Base-by-base conservation (phyloP, 2,329 filamentous ascomycete genomes). In the Aspergillus alliaceus region DNA sequence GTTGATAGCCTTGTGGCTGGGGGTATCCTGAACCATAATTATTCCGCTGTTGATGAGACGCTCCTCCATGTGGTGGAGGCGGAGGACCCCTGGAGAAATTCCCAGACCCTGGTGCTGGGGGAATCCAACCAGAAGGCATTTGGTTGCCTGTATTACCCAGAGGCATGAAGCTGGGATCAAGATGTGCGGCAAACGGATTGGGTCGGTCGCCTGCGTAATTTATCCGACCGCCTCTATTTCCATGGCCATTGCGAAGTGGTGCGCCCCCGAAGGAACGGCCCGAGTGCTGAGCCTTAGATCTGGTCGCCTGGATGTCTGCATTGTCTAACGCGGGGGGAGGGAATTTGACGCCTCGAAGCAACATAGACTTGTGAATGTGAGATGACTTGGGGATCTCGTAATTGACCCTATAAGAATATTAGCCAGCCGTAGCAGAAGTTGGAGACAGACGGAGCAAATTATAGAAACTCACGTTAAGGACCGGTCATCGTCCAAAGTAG, bases 331-430 rank as follows among this genome's bases (percentile, higher is more conserved):
- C 88, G 1, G 90, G 86, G 2, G 82, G 77, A 4, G 90, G 86
- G 56, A 93, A 82, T 66, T 88, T 86, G 37, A 93, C 87, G 12
- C 95, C 95, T 2, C 91, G 88, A 34, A 99, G 82, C 14, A 99
- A 83, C 90, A 96, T 96, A 6, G 93, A 97, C 72, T 97, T 97
- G 77, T 99, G 95, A 4, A 86, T 79, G 66, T 90, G 84, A 9
- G 80, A 81, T 18, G 85, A 86, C 39, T 83, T 80, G 0, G 93
- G 93, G 76, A 97, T 89, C 44, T 91, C 86, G 71, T 96, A 99
- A 68, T 90, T 80, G 11, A 98, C 92, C 69, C 90, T 96, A 15
- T 32, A 14, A 4, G 44, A 12, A 14, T 37, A 39, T 15, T 53
- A 44, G 51, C 74, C 66, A 75, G 67, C 52, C 48, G 54, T 31